phyloP scores from a whole-genome alignment of 306 rosid genomes.

The Acacia confusa region DNA sequence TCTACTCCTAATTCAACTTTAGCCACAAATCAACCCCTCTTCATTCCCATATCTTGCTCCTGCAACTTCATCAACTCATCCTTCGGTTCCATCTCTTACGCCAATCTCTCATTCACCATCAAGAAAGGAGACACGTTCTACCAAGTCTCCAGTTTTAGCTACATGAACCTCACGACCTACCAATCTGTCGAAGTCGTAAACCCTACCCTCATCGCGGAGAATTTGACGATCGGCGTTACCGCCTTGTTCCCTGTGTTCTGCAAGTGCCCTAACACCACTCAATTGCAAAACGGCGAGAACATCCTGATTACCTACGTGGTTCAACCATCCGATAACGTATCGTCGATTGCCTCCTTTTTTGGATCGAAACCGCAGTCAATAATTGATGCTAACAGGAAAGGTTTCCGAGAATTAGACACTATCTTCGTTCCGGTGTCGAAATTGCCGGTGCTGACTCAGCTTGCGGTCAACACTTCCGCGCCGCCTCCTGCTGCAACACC shows the following conservation, averaged over 20 bases:
- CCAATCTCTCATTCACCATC: conserved; percentile 66
- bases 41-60: conserved; percentile 70
- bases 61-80: conserved; percentile 56
- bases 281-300: conserved; percentile 14
- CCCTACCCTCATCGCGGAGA: conserved; percentile 50
- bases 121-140: conserved; percentile 51
- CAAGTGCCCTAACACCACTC: conserved; percentile 63
- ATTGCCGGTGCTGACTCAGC: conserved; percentile 65
- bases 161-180: conserved; percentile 68
- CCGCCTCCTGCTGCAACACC: conserved; percentile 31
- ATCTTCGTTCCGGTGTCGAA: conserved; percentile 63
- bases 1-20: conserved; percentile 54
- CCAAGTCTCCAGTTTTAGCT: conserved; percentile 44
- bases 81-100: conserved; percentile 59
- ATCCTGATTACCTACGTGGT: conserved; percentile 69
- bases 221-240: conserved; percentile 48
- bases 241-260: conserved; percentile 74
- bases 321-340: conserved; percentile 62
- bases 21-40: conserved; percentile 51
- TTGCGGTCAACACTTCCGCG: conserved; percentile 29
- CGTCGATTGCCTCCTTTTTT: conserved; percentile 57
- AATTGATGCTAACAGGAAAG: conserved; percentile 38
- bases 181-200: conserved; percentile 66
- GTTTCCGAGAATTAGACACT: conserved; percentile 43
- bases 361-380: conserved; percentile 40